Evolutionary conservation across 2,329 filamentous ascomycete genomes (phyloP).

Genomic region (Clonostachys rhizophaga): DNA sequence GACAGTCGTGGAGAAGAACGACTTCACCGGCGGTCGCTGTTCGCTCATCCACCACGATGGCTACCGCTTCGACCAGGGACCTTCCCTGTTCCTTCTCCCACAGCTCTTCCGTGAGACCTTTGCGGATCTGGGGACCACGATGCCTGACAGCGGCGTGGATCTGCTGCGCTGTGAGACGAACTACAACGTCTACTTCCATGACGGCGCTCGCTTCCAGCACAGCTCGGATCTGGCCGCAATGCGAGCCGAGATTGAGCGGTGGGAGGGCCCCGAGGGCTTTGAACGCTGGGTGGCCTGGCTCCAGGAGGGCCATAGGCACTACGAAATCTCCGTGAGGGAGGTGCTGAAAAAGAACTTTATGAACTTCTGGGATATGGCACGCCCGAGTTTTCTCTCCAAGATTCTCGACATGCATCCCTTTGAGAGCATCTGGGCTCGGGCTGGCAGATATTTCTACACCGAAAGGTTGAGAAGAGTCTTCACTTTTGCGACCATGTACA

Average conservation of each 20-base stretch:
- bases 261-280: slow-evolving; percentile 68
- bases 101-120: slow-evolving; percentile 68
- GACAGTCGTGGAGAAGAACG: slow-evolving; percentile 76
- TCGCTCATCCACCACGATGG: slow-evolving; percentile 57
- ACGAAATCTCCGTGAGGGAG: slow-evolving; percentile 61
- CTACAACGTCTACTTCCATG: slow-evolving; percentile 70
- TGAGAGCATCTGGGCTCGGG: slow-evolving; percentile 63
- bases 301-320: slow-evolving; percentile 63
- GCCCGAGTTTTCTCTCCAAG: slow-evolving; percentile 52
- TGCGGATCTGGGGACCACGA: slow-evolving; percentile 60
- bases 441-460: slow-evolving; percentile 63
- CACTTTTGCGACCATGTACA: slow-evolving; percentile 78
- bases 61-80: slow-evolving; percentile 73
- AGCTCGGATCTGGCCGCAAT: slow-evolving; percentile 66
- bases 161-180: slow-evolving; percentile 71
- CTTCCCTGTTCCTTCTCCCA: slow-evolving; percentile 68
- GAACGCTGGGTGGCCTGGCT: slow-evolving; percentile 64
- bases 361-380: slow-evolving; percentile 49
- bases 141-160: slow-evolving; percentile 61
- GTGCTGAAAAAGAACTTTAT: slow-evolving; percentile 66
- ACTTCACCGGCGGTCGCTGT: slow-evolving; percentile 67
- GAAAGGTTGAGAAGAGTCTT: slow-evolving; percentile 67
- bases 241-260: slow-evolving; percentile 68
- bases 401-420: slow-evolving; percentile 63
- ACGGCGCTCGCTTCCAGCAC: slow-evolving; percentile 58